Evolutionary conservation across 345 rosid genomes (phyloP), one percentile per base, ranked within the genome.

Genomic region (Gynandropsis gynandra): DNA sequence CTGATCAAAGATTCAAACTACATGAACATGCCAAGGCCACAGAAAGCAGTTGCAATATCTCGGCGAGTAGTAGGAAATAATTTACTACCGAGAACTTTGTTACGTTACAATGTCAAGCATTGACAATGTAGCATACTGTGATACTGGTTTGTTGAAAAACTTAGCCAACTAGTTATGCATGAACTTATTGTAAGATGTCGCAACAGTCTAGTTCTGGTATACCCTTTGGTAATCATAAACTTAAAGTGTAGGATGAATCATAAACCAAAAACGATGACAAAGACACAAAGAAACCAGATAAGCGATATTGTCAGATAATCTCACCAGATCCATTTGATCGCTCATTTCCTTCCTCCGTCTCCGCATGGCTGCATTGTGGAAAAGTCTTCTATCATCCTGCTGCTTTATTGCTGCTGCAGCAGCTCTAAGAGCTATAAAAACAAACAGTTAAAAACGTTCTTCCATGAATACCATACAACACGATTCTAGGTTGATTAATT

Each of bases 311-410:
- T 71, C 63, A 42, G 57, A 69, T 72, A 74, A 79, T 75, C 83
- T 90, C 9, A 67, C 68, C 58, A 74, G 42, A 76, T 84, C 89
- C 67, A 72, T 52, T 57, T 82, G 95, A 47, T 87, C 92, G 54
- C 82, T 83, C 78, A 84, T 72, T 69, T 84, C 98, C 71, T 87
- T 90, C 72, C 96, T 77, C 58, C 95, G 88, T 72, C 89, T 90
- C 47, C 98, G 81, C 49, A 82, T 80, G 56, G 96, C 67, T 49
- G 96, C 89, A 61, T 90, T 90, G 63, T 84, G 95, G 71, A 90
- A 87, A 46, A 90, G 77, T 72, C 95, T 72, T 55, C 87, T 76
- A 54, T 87, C 87, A 77, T 87, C 98, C 70, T 87, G 95, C 42
- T 76, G 95, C 78, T 79, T 90, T 49, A 87, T 79, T 55, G 98